These are phyloP conservation scores for Eucalyptus dawsonii DNA, from an alignment of 345 rosid species.

Conservation along the genomic window DNA sequence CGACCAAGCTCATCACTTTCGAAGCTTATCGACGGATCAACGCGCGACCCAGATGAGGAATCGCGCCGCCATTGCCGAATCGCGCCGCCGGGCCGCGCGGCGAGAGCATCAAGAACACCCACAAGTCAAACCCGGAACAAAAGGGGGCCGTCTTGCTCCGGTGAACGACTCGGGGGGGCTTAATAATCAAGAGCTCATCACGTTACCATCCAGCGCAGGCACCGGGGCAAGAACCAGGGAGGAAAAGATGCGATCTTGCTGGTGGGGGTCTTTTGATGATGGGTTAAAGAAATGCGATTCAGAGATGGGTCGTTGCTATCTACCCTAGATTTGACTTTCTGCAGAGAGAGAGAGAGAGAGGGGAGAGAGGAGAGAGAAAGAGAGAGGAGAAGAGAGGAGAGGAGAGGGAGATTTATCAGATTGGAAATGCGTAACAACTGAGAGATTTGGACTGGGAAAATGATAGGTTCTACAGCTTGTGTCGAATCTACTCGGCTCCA, in stretches of 20 bases:
- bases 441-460: neutral
- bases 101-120: neutral
- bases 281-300: neutral
- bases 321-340: neutral
- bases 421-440: neutral
- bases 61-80: neutral
- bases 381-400: no score
- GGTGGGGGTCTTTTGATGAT: neutral
- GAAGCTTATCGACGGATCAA: neutral
- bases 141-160: neutral
- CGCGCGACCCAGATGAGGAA: neutral
- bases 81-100: neutral
- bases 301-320: neutral
- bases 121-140: neutral
- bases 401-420: neutral
- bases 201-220: neutral
- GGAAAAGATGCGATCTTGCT: neutral
- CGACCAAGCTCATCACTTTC: neutral
- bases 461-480: neutral
- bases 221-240: neutral
- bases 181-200: neutral
- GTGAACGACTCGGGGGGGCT: neutral
- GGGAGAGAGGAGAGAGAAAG: no score
- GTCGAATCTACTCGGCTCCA: neutral
- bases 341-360: neutral